Conservation (phyloP, 495 filamentous ascomycete genomes). For the Penicillium riverlandense region DNA sequence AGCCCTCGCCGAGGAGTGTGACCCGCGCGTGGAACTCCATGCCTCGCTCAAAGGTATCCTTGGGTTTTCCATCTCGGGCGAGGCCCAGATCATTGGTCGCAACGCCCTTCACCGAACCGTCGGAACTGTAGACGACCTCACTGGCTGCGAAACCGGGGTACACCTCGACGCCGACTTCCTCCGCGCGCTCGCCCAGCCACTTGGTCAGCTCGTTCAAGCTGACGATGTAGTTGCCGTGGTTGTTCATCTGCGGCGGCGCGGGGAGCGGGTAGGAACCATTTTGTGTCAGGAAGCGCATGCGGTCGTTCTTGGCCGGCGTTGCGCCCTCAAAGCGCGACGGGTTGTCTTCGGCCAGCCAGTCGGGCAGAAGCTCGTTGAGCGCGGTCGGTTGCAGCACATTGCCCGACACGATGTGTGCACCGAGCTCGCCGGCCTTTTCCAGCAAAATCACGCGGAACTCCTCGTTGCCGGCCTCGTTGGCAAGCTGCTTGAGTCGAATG, state of each 20-base stretch:
- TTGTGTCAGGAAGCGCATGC: conserved; percentile 94
- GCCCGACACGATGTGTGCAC: conserved; percentile 91
- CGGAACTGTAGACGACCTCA: conserved; percentile 79
- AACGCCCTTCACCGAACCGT: conserved; percentile 88
- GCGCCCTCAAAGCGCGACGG: conserved; percentile 74
- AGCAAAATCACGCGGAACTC: conserved; percentile 88
- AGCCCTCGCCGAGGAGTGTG: conserved; percentile 93
- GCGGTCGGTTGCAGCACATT: conserved; percentile 91
- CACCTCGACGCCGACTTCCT: conserved; percentile 96
- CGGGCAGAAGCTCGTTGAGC: conserved; percentile 83
- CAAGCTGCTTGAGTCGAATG: conserved; percentile 91
- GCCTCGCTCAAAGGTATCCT: conserved; percentile 86
- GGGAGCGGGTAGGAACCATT: conserved; percentile 70
- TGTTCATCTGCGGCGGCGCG: conserved; percentile 94
- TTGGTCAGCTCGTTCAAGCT: conserved; percentile 89
- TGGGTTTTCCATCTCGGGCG: conserved; percentile 71
- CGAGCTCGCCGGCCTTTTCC: conserved; percentile 93
- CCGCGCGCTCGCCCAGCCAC: conserved; percentile 91
- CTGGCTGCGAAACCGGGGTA: conserved; percentile 94
- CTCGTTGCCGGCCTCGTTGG: conserved; percentile 91
- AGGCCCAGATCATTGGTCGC: conserved; percentile 94
- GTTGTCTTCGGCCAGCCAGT: conserved; percentile 87
- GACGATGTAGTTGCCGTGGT: conserved; percentile 95
- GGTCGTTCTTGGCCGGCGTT: conserved; percentile 75
- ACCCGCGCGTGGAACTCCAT: conserved; percentile 98